Conservation (phyloP, 352 stramenopile genomes). For the Pythium sukuiense region DNA sequence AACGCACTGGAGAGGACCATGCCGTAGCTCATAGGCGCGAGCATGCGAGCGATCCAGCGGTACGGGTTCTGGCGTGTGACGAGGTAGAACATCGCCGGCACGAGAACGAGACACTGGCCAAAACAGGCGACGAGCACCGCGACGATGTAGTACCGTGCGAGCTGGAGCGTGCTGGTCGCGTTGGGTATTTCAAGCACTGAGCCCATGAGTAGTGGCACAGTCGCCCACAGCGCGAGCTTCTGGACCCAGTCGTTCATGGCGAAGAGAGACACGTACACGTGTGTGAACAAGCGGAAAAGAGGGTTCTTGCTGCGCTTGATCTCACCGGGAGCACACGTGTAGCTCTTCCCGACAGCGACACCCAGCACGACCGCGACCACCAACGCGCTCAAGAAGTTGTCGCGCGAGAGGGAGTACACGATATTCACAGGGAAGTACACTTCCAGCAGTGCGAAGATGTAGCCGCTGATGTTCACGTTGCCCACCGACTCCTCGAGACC, state of each 20-base stretch:
- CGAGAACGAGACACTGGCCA: slow-evolving; percentile 49
- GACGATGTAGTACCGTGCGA: slow-evolving; percentile 51
- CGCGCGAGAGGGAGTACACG: slow-evolving; percentile 34
- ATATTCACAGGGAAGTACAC: slow-evolving; percentile 61
- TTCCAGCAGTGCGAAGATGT: slow-evolving; percentile 41
- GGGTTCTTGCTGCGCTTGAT: slow-evolving; percentile 51
- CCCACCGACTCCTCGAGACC: slow-evolving; percentile 45
- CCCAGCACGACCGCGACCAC: slow-evolving; percentile 52
- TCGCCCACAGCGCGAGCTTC: slow-evolving; percentile 44
- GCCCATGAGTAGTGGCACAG: slow-evolving; percentile 46
- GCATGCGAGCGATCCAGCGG: slow-evolving; percentile 43
- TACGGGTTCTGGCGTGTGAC: slow-evolving; percentile 60
- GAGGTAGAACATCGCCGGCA: slow-evolving; percentile 45
- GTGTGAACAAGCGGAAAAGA: slow-evolving; percentile 57
- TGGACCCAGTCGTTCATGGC: slow-evolving; percentile 64
- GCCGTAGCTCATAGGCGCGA: slow-evolving; percentile 49
- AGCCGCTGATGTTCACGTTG: slow-evolving; percentile 41
- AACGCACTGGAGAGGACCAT: slow-evolving; percentile 47
- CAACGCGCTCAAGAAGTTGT: slow-evolving; percentile 47
- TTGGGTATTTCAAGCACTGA: slow-evolving; percentile 42
- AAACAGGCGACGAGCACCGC: slow-evolving; percentile 23
- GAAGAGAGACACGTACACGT: slow-evolving; percentile 60
- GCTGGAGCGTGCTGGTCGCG: slow-evolving; percentile 31
- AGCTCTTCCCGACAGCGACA: slow-evolving; percentile 51
- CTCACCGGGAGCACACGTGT: slow-evolving; percentile 21